These are phyloP conservation scores for Penicillium olsonii DNA, from an alignment of 2,329 filamentous ascomycete species.

Conservation along the genomic window DNA sequence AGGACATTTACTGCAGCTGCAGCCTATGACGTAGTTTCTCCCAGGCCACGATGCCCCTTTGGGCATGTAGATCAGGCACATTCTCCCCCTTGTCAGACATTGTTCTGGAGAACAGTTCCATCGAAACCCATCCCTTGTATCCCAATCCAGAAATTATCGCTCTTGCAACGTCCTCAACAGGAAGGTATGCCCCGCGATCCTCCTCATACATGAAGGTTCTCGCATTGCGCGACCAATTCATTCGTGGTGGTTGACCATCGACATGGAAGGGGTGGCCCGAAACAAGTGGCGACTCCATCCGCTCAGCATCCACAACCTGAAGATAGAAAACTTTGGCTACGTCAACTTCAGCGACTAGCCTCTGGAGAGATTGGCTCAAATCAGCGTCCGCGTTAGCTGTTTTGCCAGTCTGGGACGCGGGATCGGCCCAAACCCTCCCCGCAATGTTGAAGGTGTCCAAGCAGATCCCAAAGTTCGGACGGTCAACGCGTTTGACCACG, in stretches of 20 bases:
- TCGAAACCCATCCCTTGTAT: constrained; percentile 69
- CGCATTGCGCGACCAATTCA: constrained; percentile 80
- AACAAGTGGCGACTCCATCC: constrained; percentile 58
- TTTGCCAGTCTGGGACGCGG: constrained; percentile 54
- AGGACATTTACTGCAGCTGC: constrained; percentile 1
- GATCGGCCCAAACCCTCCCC: constrained; percentile 68
- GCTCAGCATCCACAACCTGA: constrained; percentile 74
- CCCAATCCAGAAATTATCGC: constrained; percentile 58
- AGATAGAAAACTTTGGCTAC: constrained; percentile 71
- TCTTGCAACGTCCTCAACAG: constrained; percentile 61
- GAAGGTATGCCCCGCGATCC: constrained; percentile 66
- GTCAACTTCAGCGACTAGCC: constrained; percentile 59
- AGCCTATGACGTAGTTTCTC: constrained; percentile 40
- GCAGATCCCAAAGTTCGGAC: constrained; percentile 72
- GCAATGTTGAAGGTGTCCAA: constrained; percentile 79
- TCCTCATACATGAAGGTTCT: constrained; percentile 67
- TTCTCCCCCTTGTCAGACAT: constrained; percentile 56
- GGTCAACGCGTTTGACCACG: constrained; percentile 63
- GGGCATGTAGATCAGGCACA: constrained; percentile 59
- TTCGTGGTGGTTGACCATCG: constrained; percentile 60
- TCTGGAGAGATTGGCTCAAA: constrained; percentile 56
- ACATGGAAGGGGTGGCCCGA: constrained; percentile 61
- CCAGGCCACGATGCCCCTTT: constrained; percentile 55
- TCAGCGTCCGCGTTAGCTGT: constrained; percentile 57
- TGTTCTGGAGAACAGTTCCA: constrained; percentile 68